phyloP scores from a whole-genome alignment of 768 basidiomycete species.

The Coprinopsis sp. region DNA sequence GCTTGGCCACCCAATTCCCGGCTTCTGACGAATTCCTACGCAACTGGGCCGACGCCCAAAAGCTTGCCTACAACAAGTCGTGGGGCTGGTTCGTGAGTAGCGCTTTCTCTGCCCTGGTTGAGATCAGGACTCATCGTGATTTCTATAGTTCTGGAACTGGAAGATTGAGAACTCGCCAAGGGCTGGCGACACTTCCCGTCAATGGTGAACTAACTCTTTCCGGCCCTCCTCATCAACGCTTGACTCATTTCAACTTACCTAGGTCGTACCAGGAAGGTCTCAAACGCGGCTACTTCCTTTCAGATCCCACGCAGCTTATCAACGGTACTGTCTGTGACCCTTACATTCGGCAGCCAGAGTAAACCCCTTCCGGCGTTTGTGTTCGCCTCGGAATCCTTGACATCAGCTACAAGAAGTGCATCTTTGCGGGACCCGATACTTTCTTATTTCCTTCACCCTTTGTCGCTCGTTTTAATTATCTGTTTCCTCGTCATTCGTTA shows the following conservation, averaged over 20 bases:
- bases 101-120: not conserved
- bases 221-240: not conserved
- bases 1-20: slow-evolving; percentile 57
- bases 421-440: not conserved
- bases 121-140: not conserved
- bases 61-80: slow-evolving; percentile 53
- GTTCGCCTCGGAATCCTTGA: slow-evolving; percentile 4
- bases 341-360: slow-evolving; percentile 26
- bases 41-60: slow-evolving; percentile 76
- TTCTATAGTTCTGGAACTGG: slow-evolving; percentile 59
- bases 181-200: slow-evolving; percentile 49
- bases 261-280: slow-evolving; percentile 73
- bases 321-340: slow-evolving; percentile 61
- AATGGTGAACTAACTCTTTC: slow-evolving; percentile 45
- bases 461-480: no score
- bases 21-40: slow-evolving; percentile 57
- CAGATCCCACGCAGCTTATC: slow-evolving; percentile 52
- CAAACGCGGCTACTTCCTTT: slow-evolving; percentile 53
- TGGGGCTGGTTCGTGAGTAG: slow-evolving; percentile 63
- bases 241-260: not conserved
- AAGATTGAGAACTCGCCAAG: slow-evolving; percentile 54
- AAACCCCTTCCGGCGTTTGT: not conserved
- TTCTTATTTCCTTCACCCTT: no score
- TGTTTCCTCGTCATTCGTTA: no score
- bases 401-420: not conserved